These are phyloP conservation scores for Phalaenopsis aphrodite DNA, from an alignment of 106 monocot species.

Conservation along the genomic window DNA sequence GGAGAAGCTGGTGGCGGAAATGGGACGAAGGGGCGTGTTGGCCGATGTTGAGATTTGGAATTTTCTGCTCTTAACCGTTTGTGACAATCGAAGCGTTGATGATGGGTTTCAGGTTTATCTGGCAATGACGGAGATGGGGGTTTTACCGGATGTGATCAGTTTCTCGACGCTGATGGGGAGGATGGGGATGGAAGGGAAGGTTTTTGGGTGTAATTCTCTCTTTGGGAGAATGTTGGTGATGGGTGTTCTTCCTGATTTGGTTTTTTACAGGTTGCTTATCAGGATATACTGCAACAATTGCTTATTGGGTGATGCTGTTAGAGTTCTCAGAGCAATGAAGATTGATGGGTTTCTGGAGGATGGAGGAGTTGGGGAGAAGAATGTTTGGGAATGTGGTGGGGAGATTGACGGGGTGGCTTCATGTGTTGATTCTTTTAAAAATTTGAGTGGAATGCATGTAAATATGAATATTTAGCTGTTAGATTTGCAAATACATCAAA, in stretches of 20 bases:
- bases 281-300: slow-evolving; percentile 12
- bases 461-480: no score
- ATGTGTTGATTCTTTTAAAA: not conserved
- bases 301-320: slow-evolving; percentile 4
- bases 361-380: not conserved
- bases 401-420: not conserved
- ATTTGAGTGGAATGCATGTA: no score
- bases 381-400: not conserved
- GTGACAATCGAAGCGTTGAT: not conserved
- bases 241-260: slow-evolving; percentile 8
- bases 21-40: not conserved
- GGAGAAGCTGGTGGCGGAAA: not conserved
- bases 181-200: slow-evolving; percentile 15
- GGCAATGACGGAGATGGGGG: slow-evolving; percentile 6
- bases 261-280: slow-evolving; percentile 12
- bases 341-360: slow-evolving; percentile 3
- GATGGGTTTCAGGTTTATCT: slow-evolving; percentile 9
- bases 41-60: slow-evolving; percentile 6
- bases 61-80: slow-evolving; percentile 3
- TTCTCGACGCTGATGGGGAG: slow-evolving; percentile 15
- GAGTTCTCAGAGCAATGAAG: slow-evolving; percentile 4
- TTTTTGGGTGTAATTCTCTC: slow-evolving; percentile 8
- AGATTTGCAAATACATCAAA: no score
- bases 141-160: slow-evolving; percentile 17
- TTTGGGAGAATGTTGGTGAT: slow-evolving; percentile 13